Conservation (phyloP, 345 rosid genomes). For the Iberis pinnata region DNA sequence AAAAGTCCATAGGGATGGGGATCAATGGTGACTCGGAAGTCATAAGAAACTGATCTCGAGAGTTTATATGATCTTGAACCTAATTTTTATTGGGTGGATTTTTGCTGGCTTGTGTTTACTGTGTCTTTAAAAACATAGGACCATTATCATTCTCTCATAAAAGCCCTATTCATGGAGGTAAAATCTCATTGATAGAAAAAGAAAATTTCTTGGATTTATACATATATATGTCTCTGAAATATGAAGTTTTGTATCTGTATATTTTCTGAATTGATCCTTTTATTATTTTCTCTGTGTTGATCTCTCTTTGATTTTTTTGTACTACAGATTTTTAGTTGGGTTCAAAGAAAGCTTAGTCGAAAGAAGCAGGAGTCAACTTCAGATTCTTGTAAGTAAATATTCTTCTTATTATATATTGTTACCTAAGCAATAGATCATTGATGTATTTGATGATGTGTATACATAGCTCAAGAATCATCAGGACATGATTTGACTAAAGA, state of each 20-base stretch:
- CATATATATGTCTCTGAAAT: constrained; percentile 10
- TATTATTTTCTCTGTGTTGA: not conserved
- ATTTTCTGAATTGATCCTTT: no score
- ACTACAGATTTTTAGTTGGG: constrained; percentile 60
- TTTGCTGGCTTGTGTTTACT: constrained; percentile 12
- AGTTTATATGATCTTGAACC: no score
- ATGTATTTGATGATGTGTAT: constrained; percentile 19
- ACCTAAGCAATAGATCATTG: constrained; percentile 14
- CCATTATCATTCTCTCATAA: constrained; percentile 20
- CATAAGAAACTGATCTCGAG: no score
- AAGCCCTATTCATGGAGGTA: constrained; percentile 7
- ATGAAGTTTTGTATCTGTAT: constrained; percentile 33
- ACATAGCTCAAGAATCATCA: constrained; percentile 27
- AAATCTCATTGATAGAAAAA: constrained; percentile 24
- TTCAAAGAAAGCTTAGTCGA: constrained; percentile 52
- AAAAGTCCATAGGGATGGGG: no score
- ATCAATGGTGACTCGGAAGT: no score
- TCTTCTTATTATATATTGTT: not conserved
- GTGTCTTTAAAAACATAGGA: constrained; percentile 24
- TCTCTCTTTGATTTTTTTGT: constrained; percentile 9
- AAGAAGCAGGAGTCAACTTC: constrained; percentile 24
- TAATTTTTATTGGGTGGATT: no score
- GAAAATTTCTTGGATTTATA: constrained; percentile 27
- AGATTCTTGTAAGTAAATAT: constrained; percentile 35
- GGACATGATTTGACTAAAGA: constrained; percentile 41